Evolutionary conservation across 1,284 basidiomycete genomes (phyloP).

Genomic region (Tilletia caries): DNA sequence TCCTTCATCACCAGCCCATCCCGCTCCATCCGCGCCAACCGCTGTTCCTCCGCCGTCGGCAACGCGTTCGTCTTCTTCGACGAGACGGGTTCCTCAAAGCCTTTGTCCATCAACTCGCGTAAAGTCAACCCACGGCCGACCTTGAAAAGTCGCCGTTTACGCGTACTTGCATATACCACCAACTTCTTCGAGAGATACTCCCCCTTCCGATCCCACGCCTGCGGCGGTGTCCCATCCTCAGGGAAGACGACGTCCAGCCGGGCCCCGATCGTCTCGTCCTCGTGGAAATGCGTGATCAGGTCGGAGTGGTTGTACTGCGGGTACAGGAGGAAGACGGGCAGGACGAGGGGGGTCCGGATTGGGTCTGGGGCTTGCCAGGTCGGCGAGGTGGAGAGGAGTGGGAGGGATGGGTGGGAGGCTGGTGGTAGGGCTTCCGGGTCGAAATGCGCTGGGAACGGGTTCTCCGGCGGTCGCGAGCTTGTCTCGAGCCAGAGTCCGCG

Average conservation of each 20-base stretch:
- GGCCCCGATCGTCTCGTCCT: conserved; percentile 74
- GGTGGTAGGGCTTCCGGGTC: conserved; percentile 54
- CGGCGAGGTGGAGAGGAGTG: conserved; percentile 25
- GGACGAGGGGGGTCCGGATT: conserved; percentile 65
- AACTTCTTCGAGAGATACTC: conserved; percentile 70
- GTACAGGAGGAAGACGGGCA: conserved; percentile 89
- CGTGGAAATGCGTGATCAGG: conserved; percentile 78
- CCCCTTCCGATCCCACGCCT: conserved; percentile 72
- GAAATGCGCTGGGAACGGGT: conserved; percentile 60
- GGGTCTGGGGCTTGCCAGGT: conserved; percentile 41
- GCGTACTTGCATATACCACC: conserved; percentile 78
- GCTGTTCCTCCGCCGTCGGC: conserved; percentile 20
- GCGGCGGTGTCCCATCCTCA: conserved; percentile 56
- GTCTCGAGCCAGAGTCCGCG: conserved; percentile 47
- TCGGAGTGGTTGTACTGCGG: conserved; percentile 85
- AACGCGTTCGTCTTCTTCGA: conserved; percentile 52
- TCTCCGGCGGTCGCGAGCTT: conserved; percentile 59
- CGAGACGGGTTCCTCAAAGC: conserved; percentile 57
- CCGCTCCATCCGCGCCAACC: conserved; percentile 60
- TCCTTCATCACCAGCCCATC: conserved; percentile 84
- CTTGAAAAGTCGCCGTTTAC: conserved; percentile 72
- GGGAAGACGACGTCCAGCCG: conserved; percentile 82
- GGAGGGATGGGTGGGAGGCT: conserved; percentile 29
- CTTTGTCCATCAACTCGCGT: conserved; percentile 65
- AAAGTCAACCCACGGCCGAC: conserved; percentile 83